These are phyloP conservation scores for Ustilago shanxiensis DNA, from an alignment of 1,284 basidiomycete species.

Conservation along the genomic window DNA sequence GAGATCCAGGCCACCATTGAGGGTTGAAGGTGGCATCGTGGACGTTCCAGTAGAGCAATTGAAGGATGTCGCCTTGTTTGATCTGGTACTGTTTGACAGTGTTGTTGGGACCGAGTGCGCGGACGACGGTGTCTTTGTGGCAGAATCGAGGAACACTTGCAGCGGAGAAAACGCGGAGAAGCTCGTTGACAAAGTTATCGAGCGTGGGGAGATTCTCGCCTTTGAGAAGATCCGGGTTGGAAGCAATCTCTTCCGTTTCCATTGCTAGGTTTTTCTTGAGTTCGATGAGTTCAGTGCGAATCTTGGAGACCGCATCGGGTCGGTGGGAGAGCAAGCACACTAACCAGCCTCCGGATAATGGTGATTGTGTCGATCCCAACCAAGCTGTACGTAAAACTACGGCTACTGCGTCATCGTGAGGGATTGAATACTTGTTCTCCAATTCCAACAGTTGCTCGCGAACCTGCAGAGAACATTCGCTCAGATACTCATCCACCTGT, in stretches of 20 bases:
- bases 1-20: conserved; percentile 18
- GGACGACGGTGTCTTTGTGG: conserved; percentile 14
- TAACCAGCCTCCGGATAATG: conserved; percentile 22
- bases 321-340: conserved; percentile 16
- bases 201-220: conserved; percentile 16
- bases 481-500: conserved; percentile 13
- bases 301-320: background rate
- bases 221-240: conserved; percentile 17
- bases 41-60: conserved; percentile 24
- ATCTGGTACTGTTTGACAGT: conserved; percentile 9
- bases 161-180: conserved; percentile 17
- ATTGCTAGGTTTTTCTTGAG: background rate
- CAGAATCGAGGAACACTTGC: conserved; percentile 23
- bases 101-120: conserved; percentile 4
- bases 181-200: conserved; percentile 23
- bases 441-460: conserved; percentile 11
- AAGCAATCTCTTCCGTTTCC: background rate
- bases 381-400: conserved; percentile 18
- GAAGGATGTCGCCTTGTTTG: conserved; percentile 25
- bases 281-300: conserved; percentile 1
- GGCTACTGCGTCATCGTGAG: conserved; percentile 16
- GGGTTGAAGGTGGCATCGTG: conserved; percentile 10
- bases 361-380: conserved; percentile 22
- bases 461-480: conserved; percentile 25
- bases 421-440: background rate